Base-by-base conservation (phyloP, 1,284 basidiomycete genomes). In the Boletellus deceptivus region DNA sequence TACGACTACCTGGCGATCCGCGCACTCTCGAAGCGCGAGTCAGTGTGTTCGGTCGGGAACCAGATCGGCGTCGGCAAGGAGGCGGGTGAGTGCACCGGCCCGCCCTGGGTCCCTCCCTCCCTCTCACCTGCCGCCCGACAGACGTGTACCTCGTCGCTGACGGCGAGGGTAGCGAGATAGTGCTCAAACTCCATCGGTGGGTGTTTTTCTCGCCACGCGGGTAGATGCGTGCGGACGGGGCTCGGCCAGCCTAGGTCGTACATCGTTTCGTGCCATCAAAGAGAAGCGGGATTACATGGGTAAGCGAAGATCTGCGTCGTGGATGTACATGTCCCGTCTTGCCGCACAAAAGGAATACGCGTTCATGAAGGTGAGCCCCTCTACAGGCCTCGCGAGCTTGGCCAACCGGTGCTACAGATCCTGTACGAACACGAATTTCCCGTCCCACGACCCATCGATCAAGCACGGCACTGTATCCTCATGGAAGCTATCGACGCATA, bases 281-380 rank as follows among this genome's bases (percentile, higher is more conserved):
- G 83, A 89, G 61, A 99, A 99, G 70, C 80, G 96, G 57, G 97
- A 99, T 69, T 99, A 99, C 70, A 77, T 99, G 59, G 93, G 94
- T 27, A 97, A 96, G 70, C 82, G 96, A 35, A 93, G 93, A 72
- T 93, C 89, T 33, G 95, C 95, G 0, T 96, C 92, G 27, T 99
- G 96, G 96, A 98, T 99, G 95, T 99, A 98, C 73, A 94, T 99
- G 92, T 96, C 93, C 48, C 83, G 96, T 25, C 73, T 99, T 42
- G 89, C 94, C 10, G 96, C 96, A 6, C 88, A 96, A 72, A 98
- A 98, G 69, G 96, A 99, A 69, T 99, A 87, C 78, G 92, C 93
- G 0, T 99, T 98, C 69, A 97, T 99, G 93, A 97, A 97, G 80
- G 93, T 91, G 33, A 63, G 65, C 41, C 41, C 34, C 14, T 41